Evolutionary conservation across 2,329 filamentous ascomycete species (phyloP).

Genomic region (Pseudocercospora eumusae): DNA sequence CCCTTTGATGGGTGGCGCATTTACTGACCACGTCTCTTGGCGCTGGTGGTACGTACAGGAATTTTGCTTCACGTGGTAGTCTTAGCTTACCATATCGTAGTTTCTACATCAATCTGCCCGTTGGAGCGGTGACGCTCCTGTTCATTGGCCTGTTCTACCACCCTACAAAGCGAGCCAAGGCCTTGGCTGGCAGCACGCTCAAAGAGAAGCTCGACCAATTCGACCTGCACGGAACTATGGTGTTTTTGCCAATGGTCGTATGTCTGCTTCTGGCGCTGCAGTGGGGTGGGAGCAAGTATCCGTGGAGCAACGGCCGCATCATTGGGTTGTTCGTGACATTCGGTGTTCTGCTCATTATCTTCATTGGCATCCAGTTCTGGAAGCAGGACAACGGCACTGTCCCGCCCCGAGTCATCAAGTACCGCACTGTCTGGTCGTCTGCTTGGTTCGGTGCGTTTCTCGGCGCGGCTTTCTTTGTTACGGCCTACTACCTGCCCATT

Average conservation of each 20-base stretch:
- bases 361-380: conserved; percentile 48
- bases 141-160: conserved; percentile 43
- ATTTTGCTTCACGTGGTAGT: neutral
- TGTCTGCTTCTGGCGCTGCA: conserved; percentile 54
- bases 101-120: conserved; percentile 55
- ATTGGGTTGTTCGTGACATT: conserved; percentile 52
- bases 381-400: conserved; percentile 49
- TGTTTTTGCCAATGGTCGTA: conserved; percentile 53
- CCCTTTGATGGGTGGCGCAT: conserved; percentile 44
- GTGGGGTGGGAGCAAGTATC: conserved; percentile 53
- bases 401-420: conserved; percentile 49
- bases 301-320: conserved; percentile 49
- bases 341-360: conserved; percentile 45
- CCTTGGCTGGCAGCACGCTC: conserved; percentile 38
- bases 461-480: conserved; percentile 42
- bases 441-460: conserved; percentile 44
- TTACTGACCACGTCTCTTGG: conserved; percentile 40
- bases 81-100: neutral
- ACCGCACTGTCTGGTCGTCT: conserved; percentile 44
- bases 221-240: conserved; percentile 49
- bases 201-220: conserved; percentile 48
- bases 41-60: conserved; percentile 29
- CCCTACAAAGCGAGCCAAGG: conserved; percentile 36
- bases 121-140: conserved; percentile 47
- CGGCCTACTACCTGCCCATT: conserved; percentile 50